Percentiles rank a stretch among this genome's conserved stretches.
These are phyloP conservation scores for Hypholoma sublateritium DNA, from an alignment of 768 basidiomycete species.

Conservation along the genomic window DNA sequence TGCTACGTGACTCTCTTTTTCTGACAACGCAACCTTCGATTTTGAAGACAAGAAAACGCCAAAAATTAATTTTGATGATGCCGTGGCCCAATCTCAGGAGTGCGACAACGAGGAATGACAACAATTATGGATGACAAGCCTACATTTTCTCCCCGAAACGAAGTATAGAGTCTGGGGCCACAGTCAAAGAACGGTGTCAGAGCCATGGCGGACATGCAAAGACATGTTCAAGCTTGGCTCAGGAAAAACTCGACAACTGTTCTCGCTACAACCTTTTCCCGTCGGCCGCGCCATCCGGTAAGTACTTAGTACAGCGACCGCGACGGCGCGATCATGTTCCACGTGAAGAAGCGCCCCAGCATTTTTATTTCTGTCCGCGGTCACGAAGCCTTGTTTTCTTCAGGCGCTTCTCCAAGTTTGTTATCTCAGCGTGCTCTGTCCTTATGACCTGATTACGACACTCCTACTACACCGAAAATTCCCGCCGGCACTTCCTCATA, in stretches of 20 bases:
- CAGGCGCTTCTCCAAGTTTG: slow-evolving; percentile 11
- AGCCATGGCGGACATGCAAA: background rate
- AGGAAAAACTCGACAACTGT: too few relatives aligned
- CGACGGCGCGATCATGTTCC: background rate
- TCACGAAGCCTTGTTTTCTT: background rate
- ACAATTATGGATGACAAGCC: too few relatives aligned
- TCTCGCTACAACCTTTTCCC: background rate
- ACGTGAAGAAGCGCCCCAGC: slow-evolving; percentile 1
- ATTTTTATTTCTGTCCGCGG: slow-evolving; percentile 1
- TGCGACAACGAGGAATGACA: too few relatives aligned
- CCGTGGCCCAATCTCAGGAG: background rate
- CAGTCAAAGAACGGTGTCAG: background rate
- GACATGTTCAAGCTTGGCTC: background rate
- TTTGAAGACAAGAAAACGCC: too few relatives aligned
- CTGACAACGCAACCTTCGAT: background rate
- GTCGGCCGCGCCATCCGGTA: background rate
- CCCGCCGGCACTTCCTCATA: slow-evolving; percentile 1
- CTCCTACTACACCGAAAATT: background rate
- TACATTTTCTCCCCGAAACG: too few relatives aligned
- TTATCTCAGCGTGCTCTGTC: background rate
- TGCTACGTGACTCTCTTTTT: background rate
- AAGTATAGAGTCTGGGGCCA: too few relatives aligned
- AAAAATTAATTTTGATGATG: background rate
- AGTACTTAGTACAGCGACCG: too few relatives aligned
- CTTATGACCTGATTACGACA: slow-evolving; percentile 18